Percentiles rank a stretch among this genome's conserved stretches.
Evolutionary conservation across 345 rosid species (phyloP).

Genomic region (Adansonia digitata): DNA sequence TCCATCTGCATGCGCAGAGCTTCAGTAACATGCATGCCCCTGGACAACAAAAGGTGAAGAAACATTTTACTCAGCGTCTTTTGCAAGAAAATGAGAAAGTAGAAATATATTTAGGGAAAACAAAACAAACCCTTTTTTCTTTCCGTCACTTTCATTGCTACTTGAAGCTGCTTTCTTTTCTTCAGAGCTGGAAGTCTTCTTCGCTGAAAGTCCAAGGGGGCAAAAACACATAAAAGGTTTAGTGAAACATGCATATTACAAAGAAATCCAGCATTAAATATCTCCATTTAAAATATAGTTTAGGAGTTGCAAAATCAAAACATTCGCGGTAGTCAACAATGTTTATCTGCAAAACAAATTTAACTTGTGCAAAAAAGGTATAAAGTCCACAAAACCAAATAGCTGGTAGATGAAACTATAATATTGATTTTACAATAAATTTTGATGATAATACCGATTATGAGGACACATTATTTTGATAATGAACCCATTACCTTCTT

Average conservation of each 20-base stretch:
- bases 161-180: constrained; percentile 51
- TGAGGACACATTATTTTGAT: background rate
- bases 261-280: background rate
- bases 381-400: background rate
- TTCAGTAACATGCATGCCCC: constrained; percentile 53
- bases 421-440: background rate
- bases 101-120: background rate
- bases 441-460: background rate
- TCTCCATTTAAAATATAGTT: background rate
- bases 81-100: constrained; percentile 9
- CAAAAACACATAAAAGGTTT: background rate
- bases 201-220: constrained; percentile 32
- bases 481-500: constrained; percentile 58
- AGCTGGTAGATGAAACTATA: background rate
- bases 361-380: background rate
- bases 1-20: constrained; percentile 79
- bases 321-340: background rate
- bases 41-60: constrained; percentile 18
- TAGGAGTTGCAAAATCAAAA: background rate
- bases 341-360: background rate
- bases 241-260: background rate
- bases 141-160: constrained; percentile 45
- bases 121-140: constrained; percentile 48
- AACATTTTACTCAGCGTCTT: background rate
- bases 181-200: constrained; percentile 47